Percentiles rank a stretch among this genome's conserved stretches.
Evolutionary conservation across 2,329 filamentous ascomycete species (phyloP).

Genomic region (Microcyclospora pomicola): DNA sequence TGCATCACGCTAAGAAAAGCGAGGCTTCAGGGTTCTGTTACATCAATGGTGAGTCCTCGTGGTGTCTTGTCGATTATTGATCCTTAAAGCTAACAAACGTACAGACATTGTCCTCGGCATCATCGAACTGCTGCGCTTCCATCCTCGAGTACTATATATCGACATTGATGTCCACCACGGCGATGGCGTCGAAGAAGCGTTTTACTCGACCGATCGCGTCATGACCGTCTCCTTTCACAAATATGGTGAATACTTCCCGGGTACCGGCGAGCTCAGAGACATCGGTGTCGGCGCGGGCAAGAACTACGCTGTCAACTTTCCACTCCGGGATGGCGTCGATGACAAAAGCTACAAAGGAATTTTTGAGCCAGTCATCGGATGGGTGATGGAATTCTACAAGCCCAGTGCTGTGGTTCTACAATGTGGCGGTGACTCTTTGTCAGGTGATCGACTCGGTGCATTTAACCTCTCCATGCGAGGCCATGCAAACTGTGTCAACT

Average conservation of each 20-base stretch:
- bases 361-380: slow-evolving; percentile 53
- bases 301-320: slow-evolving; percentile 56
- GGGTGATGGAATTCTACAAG: slow-evolving; percentile 55
- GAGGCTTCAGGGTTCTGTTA: slow-evolving; percentile 36
- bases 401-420: slow-evolving; percentile 56
- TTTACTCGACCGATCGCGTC: slow-evolving; percentile 57
- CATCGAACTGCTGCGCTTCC: slow-evolving; percentile 49
- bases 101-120: slow-evolving; percentile 53
- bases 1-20: slow-evolving; percentile 37
- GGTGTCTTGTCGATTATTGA: not conserved
- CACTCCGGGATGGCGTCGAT: slow-evolving; percentile 54
- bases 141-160: slow-evolving; percentile 51
- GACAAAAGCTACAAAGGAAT: slow-evolving; percentile 54
- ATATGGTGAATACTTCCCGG: slow-evolving; percentile 59
- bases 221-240: slow-evolving; percentile 63
- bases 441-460: slow-evolving; percentile 52
- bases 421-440: slow-evolving; percentile 54
- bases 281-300: slow-evolving; percentile 55
- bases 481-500: slow-evolving; percentile 56
- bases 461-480: slow-evolving; percentile 59
- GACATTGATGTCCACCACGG: slow-evolving; percentile 56
- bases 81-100: not conserved
- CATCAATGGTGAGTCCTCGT: slow-evolving; percentile 27
- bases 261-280: slow-evolving; percentile 54
- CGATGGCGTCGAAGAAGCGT: slow-evolving; percentile 57